Conservation (phyloP, 2,329 filamentous ascomycete genomes). For the Verruconis gallopava region DNA sequence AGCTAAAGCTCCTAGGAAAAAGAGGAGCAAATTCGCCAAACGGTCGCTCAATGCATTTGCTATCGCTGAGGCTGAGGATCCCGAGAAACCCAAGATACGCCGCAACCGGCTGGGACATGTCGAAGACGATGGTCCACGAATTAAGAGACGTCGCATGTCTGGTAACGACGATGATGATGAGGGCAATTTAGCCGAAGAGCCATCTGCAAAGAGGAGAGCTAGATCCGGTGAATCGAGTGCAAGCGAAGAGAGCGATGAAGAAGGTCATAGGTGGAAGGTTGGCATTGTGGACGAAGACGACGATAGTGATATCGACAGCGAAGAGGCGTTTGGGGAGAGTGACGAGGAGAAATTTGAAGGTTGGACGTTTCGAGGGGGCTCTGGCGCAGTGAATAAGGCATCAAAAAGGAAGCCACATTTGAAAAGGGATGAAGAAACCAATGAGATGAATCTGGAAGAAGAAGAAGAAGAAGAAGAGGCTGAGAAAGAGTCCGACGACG, state of each 20-base stretch:
- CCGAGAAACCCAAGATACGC: constrained; percentile 40
- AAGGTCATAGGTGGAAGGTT: constrained; percentile 74
- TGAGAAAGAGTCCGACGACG: constrained; percentile 38
- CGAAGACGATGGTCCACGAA: constrained; percentile 30
- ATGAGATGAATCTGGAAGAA: constrained; percentile 5
- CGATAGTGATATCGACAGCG: constrained; percentile 57
- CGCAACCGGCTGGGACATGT: constrained; percentile 45
- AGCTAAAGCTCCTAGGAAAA: constrained; percentile 22
- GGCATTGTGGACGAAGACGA: constrained; percentile 56
- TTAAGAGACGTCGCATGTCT: constrained; percentile 29
- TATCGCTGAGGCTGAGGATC: constrained; percentile 45
- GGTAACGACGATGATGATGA: constrained; percentile 41
- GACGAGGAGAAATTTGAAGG: constrained; percentile 77
- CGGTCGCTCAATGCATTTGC: constrained; percentile 49
- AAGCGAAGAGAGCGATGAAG: constrained; percentile 70
- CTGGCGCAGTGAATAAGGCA: constrained; percentile 39
- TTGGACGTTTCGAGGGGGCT: constrained; percentile 48
- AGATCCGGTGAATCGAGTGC: constrained; percentile 35
- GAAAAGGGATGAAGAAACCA: too few species aligned
- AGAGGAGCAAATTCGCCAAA: constrained; percentile 36
- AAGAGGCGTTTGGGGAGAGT: constrained; percentile 78
- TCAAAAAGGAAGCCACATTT: constrained; percentile 22
- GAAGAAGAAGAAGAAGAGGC: constrained; percentile 38
- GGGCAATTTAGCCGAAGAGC: constrained; percentile 33
- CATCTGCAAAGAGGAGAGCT: constrained; percentile 22